Evolutionary conservation across 2,329 filamentous ascomycete species (phyloP), one percentile per base, ranked within the genome.

Genomic region (Neofusicoccum cordaticola): DNA sequence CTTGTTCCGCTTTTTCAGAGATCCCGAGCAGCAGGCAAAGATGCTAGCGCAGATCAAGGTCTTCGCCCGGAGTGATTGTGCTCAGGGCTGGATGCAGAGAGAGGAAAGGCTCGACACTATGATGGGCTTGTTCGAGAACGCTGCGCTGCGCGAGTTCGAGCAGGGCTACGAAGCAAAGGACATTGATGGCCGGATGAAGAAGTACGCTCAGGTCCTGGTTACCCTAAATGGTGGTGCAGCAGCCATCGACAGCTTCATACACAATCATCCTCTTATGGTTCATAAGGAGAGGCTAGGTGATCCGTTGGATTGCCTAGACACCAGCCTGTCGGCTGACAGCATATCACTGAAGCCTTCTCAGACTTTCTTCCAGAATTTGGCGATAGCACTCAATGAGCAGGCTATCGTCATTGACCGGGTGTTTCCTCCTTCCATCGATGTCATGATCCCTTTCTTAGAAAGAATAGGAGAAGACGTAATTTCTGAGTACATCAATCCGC

Each of bases 111-210:
- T 99, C 19, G 82, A 86, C 42, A 85, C 84, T 27, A 93, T 96
- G 85, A 86, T 89, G 68, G 85, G 85, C 42, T 88, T 95, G 66
- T 99, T 99, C 71, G 94, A 98, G 78, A 93, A 89, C 64, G 93
- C 93, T 3, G 93, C 96, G 3, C 80, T 97, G 60, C 86, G 90
- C 56, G 95, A 99, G 75, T 99, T 99, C 70, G 91, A 96, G 77
- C 90, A 95, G 68, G 95, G 92, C 3, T 96, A 96, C 69, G 92
- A 95, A 74, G 88, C 88, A 48, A 91, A 90, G 80, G 94, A 99
- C 75, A 88, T 96, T 62, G 90, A 96, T 68, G 93, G 92, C 2
- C 85, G 88, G 62, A 97, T 98, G 94, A 88, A 85, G 69, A 87
- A 90, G 72, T 98, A 97, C 77, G 93, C 93, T 2, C 88, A 92